These are phyloP conservation scores for Cyclanthera cordifolia DNA, from an alignment of 306 rosid genomes.

Conservation along the genomic window DNA sequence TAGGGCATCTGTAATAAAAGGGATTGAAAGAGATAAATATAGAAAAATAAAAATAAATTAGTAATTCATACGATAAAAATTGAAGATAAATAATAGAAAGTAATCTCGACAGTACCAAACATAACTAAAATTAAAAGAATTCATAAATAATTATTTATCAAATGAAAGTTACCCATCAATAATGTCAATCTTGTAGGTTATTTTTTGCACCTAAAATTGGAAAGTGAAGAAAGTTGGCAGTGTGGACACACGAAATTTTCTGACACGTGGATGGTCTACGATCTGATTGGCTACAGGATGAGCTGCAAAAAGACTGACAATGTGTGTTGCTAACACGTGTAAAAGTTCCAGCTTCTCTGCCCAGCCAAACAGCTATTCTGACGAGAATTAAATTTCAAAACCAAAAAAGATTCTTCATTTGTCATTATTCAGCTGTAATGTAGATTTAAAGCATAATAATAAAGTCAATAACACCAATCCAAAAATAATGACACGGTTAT, in stretches of 20 bases:
- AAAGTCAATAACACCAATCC: too few relatives aligned
- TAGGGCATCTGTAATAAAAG: too few relatives aligned
- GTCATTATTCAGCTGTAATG: neutral
- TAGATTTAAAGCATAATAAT: neutral
- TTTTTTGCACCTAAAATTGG: neutral
- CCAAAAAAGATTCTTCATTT: neutral
- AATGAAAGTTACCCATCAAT: neutral
- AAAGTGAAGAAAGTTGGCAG: neutral
- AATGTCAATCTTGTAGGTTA: neutral
- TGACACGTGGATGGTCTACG: slow-evolving; percentile 7
- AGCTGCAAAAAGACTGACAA: neutral
- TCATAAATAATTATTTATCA: neutral
- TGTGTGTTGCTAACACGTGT: slow-evolving; percentile 10
- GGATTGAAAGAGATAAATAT: too few relatives aligned
- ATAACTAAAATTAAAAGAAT: neutral
- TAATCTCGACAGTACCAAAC: too few relatives aligned
- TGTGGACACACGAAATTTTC: neutral
- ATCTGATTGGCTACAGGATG: neutral
- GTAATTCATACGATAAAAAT: too few relatives aligned
- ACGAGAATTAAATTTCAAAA: neutral
- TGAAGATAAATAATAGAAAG: too few relatives aligned
- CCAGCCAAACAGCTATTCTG: neutral
- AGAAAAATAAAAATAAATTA: too few relatives aligned
- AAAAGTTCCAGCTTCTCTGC: neutral
- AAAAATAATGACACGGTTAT: too few relatives aligned